phyloP scores from a whole-genome alignment of 2,329 filamentous ascomycete genomes.

The Didymella pinodella region DNA sequence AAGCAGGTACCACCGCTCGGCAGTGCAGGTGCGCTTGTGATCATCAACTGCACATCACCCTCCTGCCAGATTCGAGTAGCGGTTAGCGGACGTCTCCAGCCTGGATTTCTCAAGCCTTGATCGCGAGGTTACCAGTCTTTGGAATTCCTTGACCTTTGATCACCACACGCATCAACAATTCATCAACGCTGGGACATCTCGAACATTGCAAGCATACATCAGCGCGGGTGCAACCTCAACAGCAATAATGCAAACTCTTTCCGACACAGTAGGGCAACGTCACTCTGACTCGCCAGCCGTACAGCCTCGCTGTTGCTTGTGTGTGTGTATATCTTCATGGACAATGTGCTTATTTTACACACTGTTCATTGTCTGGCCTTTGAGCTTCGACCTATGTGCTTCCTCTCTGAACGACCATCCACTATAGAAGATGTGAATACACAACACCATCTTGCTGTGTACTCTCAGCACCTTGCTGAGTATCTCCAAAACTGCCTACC shows the following conservation, averaged over 20 bases:
- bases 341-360: not conserved
- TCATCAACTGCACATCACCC: not conserved
- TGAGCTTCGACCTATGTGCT: not conserved
- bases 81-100: not conserved
- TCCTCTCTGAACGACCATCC: not conserved
- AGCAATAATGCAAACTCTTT: not conserved
- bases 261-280: not conserved
- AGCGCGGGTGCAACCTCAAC: not conserved
- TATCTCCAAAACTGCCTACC: not conserved
- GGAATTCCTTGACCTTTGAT: too few relatives aligned
- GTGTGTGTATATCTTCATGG: not conserved
- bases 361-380: not conserved
- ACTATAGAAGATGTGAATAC: not conserved
- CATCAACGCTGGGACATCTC: too few relatives aligned
- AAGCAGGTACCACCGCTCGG: constrained; percentile 7
- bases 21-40: not conserved
- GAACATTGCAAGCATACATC: not conserved
- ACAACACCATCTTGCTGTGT: not conserved
- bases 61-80: not conserved
- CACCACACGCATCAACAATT: too few relatives aligned
- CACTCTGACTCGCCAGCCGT: not conserved
- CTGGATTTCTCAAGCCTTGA: not conserved
- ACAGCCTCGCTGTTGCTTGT: not conserved
- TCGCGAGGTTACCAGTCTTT: not conserved
- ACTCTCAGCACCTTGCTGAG: not conserved